Percentiles rank a stretch among this genome's conserved stretches.
Conservation (phyloP, 352 stramenopile genomes). For the Saprolegnia diclina region DNA sequence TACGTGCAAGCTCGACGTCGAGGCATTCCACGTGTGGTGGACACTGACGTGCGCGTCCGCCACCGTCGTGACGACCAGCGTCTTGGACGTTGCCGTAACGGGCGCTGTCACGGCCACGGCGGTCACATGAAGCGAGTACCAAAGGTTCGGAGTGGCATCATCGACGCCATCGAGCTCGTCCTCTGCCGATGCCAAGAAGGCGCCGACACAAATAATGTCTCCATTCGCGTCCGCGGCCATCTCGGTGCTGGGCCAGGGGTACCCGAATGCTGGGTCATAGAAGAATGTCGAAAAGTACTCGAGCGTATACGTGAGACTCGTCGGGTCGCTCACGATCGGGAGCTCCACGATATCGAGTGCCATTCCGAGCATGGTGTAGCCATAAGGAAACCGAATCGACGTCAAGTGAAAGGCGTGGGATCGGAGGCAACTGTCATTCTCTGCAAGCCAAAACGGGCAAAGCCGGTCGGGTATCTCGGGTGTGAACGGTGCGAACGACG, state of each 20-base stretch:
- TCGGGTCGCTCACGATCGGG: neutral
- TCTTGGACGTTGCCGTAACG: no score
- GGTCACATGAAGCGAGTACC: neutral
- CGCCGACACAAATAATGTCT: neutral
- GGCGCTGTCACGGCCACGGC: no score
- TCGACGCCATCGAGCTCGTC: neutral
- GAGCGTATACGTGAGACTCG: conserved; percentile 1
- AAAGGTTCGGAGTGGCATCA: neutral
- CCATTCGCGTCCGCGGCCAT: neutral
- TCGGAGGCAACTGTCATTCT: neutral
- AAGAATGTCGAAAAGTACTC: conserved; percentile 27
- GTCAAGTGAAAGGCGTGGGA: conserved; percentile 12
- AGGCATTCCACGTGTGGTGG: neutral
- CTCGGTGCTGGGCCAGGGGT: conserved; percentile 19
- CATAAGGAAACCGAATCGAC: conserved; percentile 17
- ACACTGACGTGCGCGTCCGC: no score
- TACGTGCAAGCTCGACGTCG: neutral
- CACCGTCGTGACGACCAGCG: no score
- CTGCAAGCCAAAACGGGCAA: neutral
- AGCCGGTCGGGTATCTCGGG: neutral
- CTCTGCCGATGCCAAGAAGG: neutral
- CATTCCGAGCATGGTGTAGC: conserved; percentile 22
- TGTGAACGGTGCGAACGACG: neutral
- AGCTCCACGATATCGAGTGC: neutral
- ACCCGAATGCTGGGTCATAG: conserved; percentile 22